Base-by-base conservation (phyloP, 2,329 filamentous ascomycete genomes). In the Curvularia sp. region DNA sequence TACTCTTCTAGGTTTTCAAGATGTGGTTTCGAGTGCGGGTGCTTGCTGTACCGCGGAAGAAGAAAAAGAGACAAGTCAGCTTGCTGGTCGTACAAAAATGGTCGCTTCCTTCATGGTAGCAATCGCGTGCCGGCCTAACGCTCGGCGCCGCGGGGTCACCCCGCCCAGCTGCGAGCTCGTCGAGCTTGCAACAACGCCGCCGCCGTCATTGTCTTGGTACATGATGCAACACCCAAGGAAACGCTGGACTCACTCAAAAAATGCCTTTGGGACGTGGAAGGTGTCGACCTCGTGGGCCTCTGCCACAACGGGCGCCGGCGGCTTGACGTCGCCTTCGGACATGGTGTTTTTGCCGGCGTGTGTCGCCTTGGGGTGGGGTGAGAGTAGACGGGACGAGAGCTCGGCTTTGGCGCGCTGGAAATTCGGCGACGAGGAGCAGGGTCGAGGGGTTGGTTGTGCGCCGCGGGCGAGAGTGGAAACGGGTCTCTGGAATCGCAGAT, bases 231-330 rank as follows among this genome's bases (percentile, higher is more conserved):
- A 31, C 62, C 66, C 54, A 58, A 59, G 55, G 31, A 57, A 55
- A 60, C 39, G 50, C 39, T 55, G 22, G 43, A 73, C 77, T 74
- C 66, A 81, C 78, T 77, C 75, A 58, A 69, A 72, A 64, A 80
- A 79, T 4, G 75, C 78, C 63, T 86, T 79, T 62, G 86, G 86
- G 49, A 87, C 84, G 72, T 86, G 82, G 78, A 80, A 92, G 20
- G 89, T 93, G 78, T 91, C 88, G 68, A 92, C 89, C 74, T 88
- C 80, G 78, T 92, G 89, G 72, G 90, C 89, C 83, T 93, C 90
- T 61, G 84, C 83, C 71, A 93, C 89, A 70, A 90, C 88, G 26
- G 72, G 69, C 31, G 24, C 10, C 35, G 24, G 15, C 10, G 79
- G 78, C 67, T 78, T 74, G 39, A 74, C 70, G 51, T 73, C 61